Evolutionary conservation across 1,139 yeast genomes (phyloP), one percentile per base, ranked within the genome.

Genomic region (Geotrichum reessii): DNA sequence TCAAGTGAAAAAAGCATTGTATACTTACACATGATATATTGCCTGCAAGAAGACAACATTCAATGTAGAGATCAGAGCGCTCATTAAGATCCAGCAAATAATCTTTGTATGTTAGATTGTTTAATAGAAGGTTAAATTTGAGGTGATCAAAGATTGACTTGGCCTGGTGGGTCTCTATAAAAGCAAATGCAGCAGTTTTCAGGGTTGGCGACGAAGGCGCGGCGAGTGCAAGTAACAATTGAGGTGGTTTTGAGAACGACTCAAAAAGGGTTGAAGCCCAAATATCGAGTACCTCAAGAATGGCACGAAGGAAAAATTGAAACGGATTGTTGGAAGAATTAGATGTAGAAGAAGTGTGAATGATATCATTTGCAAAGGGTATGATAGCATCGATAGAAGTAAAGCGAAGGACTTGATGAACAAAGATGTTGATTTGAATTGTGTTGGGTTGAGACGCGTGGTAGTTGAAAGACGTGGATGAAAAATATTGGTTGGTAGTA

Each of bases 31-130:
- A 64, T 14, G 69, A 67, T 50, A 67, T 62, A 50, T 67, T 65
- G 1, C 69, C 69, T 3, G 68, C 67, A 6, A 66, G 63, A 27
- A 66, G 60, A 59, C 66, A 65, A n/a, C 69, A 68, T 50, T 67
- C 68, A 8, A 67, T 57, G 51, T 47, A 57, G 22, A 57, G 52
- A 21, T 52, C 31, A 6, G 44, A 28, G n/a, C 59, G 56, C 7
- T 49, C 49, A 3, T 52, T 33, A 17, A 33, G 40, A 2, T 33
- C 40, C n/a, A 33, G 40, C 6, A 33, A 12, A 12, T 33, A 33
- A 33, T 33, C 40, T 3, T 14, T 9, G 40, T 33, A 33, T 12
- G 40, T 14, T 33, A n/a, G 40, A n/a, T 33, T 6, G 40, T n/a
- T 12, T 3, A 33, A 33, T 14, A 53, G 22, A 17, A 53, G 22